Percentiles rank a stretch among this genome's conserved stretches.
These are phyloP conservation scores for Penicillium alfredii DNA, from an alignment of 495 filamentous ascomycete genomes.

Conservation along the genomic window DNA sequence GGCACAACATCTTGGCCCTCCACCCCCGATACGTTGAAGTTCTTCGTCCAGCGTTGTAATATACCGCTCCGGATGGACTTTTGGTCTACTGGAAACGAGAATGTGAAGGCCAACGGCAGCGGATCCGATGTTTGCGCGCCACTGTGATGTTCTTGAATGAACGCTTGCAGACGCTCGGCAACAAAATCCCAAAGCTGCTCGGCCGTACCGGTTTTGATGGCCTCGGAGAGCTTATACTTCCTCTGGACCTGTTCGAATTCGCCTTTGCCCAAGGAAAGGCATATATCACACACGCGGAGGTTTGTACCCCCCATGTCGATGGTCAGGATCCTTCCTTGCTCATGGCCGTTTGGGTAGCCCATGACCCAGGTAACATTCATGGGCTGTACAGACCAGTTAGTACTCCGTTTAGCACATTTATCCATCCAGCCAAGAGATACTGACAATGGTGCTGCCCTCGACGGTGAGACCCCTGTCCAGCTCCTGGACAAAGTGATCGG, in stretches of 20 bases:
- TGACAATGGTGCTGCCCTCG: slow-evolving; percentile 80
- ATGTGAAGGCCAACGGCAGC: slow-evolving; percentile 84
- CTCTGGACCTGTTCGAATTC: slow-evolving; percentile 91
- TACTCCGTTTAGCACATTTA: too few relatives aligned
- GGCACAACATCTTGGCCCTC: slow-evolving; percentile 88
- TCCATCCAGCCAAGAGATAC: too few relatives aligned
- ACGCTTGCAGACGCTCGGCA: slow-evolving; percentile 79
- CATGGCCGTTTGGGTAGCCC: slow-evolving; percentile 72
- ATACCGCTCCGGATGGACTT: slow-evolving; percentile 83
- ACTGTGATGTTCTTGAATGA: slow-evolving; percentile 74
- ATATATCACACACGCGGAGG: slow-evolving; percentile 86
- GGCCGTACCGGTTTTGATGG: slow-evolving; percentile 71
- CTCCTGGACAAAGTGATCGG: slow-evolving; percentile 73
- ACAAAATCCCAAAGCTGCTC: slow-evolving; percentile 91
- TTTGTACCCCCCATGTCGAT: slow-evolving; percentile 97
- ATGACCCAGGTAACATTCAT: slow-evolving; percentile 98
- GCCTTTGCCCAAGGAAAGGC: slow-evolving; percentile 68
- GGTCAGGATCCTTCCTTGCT: slow-evolving; percentile 80
- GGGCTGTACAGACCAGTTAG: slow-evolving; percentile 49
- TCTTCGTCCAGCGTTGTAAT: slow-evolving; percentile 94
- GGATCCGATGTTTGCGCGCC: slow-evolving; percentile 41
- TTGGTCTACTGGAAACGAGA: slow-evolving; percentile 89
- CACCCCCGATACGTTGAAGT: slow-evolving; percentile 85
- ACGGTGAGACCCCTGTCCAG: slow-evolving; percentile 73
- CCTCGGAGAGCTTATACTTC: slow-evolving; percentile 84